phyloP scores from a whole-genome alignment of 2,329 filamentous ascomycete genomes.

The Sporothrix sp. region DNA sequence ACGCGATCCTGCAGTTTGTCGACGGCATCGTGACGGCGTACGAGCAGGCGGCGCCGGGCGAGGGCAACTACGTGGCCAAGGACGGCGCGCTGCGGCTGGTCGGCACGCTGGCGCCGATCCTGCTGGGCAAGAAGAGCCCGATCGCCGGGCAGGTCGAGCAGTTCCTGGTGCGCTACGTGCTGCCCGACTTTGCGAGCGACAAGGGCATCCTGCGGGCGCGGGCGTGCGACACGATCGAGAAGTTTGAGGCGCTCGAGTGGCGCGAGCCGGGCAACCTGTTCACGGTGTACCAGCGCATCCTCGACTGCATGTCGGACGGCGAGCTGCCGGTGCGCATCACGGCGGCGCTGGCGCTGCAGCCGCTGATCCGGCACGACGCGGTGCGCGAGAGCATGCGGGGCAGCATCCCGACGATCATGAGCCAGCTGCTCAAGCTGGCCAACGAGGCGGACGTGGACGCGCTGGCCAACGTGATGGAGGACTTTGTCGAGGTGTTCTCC shows the following conservation, averaged over 20 bases:
- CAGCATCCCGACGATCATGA: slow-evolving; percentile 98
- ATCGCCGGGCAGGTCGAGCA: slow-evolving; percentile 97
- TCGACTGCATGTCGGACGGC: slow-evolving; percentile 94
- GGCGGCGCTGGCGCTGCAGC: slow-evolving; percentile 86
- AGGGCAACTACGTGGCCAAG: slow-evolving; percentile 92
- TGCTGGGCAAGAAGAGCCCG: slow-evolving; percentile 94
- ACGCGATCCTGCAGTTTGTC: slow-evolving; percentile 87
- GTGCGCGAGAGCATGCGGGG: slow-evolving; percentile 94
- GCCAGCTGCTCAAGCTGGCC: slow-evolving; percentile 89
- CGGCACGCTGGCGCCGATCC: slow-evolving; percentile 84
- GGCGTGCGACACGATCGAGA: slow-evolving; percentile 94
- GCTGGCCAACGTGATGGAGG: slow-evolving; percentile 97
- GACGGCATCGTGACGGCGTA: slow-evolving; percentile 93
- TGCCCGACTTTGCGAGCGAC: slow-evolving; percentile 89
- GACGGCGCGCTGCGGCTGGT: slow-evolving; percentile 97
- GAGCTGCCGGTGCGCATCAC: slow-evolving; percentile 90
- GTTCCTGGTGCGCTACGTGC: slow-evolving; percentile 96
- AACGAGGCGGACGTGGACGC: slow-evolving; percentile 98
- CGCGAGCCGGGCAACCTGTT: slow-evolving; percentile 93
- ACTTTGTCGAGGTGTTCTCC: slow-evolving; percentile 98
- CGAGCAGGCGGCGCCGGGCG: slow-evolving; percentile 69
- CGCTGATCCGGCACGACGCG: slow-evolving; percentile 87
- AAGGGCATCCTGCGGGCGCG: slow-evolving; percentile 89
- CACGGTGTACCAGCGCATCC: slow-evolving; percentile 90
- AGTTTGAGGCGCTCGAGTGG: slow-evolving; percentile 95